Conservation (phyloP, 805 yeast species). For the Metschnikowia henanensis region DNA sequence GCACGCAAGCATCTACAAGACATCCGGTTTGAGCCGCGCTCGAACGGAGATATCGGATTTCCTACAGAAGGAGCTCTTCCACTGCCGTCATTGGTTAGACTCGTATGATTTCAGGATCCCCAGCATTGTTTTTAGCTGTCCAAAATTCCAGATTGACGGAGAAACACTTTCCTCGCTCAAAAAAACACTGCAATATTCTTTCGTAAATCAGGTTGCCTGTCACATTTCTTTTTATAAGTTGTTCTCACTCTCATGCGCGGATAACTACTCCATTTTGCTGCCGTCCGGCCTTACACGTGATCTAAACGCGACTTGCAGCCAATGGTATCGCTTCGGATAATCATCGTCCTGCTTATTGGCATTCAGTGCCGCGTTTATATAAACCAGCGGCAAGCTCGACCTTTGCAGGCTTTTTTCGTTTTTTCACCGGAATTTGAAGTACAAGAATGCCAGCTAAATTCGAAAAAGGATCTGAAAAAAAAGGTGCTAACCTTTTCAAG, state of each 20-base stretch:
- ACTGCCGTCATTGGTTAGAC: too few relatives aligned
- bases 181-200: neutral
- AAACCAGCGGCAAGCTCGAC: slow-evolving; percentile 8
- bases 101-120: too few relatives aligned
- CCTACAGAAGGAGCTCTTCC: neutral
- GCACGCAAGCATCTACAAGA: slow-evolving; percentile 2
- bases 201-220: too few relatives aligned
- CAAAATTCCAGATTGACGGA: neutral
- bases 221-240: too few relatives aligned
- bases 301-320: slow-evolving; percentile 10
- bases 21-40: neutral
- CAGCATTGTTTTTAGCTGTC: too few relatives aligned
- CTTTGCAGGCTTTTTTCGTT: slow-evolving; percentile 3
- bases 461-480: slow-evolving; percentile 51
- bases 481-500: slow-evolving; percentile 98
- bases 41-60: neutral
- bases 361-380: slow-evolving; percentile 14
- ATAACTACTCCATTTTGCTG: too few relatives aligned
- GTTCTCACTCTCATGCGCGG: too few relatives aligned
- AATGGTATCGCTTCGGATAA: slow-evolving; percentile 15
- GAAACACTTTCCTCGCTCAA: neutral
- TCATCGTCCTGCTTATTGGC: slow-evolving; percentile 20
- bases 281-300: slow-evolving; percentile 2
- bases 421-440: neutral
- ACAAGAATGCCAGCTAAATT: slow-evolving; percentile 43